Evolutionary conservation across 2,329 filamentous ascomycete genomes (phyloP), one percentile per base, ranked within the genome.

Genomic region (Exophiala aquamarina): DNA sequence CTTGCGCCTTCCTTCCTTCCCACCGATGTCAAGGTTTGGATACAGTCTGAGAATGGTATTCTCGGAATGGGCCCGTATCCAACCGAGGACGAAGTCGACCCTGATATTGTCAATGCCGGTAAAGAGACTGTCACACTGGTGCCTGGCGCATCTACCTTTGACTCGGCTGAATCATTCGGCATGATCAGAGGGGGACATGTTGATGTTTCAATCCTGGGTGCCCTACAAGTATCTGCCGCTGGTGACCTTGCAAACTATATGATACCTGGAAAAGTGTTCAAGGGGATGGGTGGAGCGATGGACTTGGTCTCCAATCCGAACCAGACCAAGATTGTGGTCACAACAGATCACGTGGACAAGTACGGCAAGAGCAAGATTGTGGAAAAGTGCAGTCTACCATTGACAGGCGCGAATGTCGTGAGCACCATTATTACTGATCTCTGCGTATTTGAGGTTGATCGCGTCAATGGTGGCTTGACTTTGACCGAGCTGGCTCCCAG

Each of bases 231-330:
- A 17, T 85, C 82, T 55, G 87, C 87, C 0, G 75, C 79, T 2
- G 89, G 89, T 19, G 89, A 94, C 63, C 70, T 94, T 43, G 89
- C 89, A 36, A 93, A 93, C 69, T 94, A 89, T 75, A 93, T 93
- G 85, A 86, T 94, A 54, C 89, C 89, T 0, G 89, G 89, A 18
- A 93, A 92, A 68, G 81, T 59, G 38, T 83, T 90, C 69, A 93
- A 93, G 75, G 89, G 89, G 14, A 93, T 94, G 83, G 89, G 89
- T 51, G 84, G 84, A 20, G 84, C 84, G 14, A 87, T 87, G 84
- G 84, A 87, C 63, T 70, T 87, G 6, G 82, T 87, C 9, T 83
- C 81, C 29, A 86, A 87, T 66, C 84, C 84, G 0, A 81, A 84
- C 57, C 74, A 77, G 59, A 87, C 84, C 56, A 87, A 86, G 73